Conservation (phyloP, 768 basidiomycete species). For the Ramaria sp. region DNA sequence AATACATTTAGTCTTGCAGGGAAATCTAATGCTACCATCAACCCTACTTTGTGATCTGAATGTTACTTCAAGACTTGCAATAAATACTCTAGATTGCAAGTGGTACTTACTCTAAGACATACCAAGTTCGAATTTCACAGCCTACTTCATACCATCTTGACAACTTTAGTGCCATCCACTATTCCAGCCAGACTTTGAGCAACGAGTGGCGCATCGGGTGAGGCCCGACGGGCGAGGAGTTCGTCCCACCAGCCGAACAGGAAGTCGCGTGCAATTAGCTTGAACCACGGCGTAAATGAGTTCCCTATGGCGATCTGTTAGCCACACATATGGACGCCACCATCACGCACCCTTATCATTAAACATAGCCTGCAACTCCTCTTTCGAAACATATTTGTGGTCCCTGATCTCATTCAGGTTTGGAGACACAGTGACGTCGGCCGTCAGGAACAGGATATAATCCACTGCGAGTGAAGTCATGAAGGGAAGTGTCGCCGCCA, state of each 20-base stretch:
- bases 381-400: constrained; percentile 83
- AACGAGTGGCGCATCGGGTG: constrained; percentile 15
- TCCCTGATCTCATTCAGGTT: constrained; percentile 90
- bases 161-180: constrained; percentile 62
- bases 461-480: constrained; percentile 54
- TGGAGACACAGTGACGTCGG: constrained; percentile 70
- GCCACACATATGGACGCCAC: background rate
- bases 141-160: constrained; percentile 44
- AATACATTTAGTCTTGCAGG: too few species aligned
- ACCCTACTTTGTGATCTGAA: too few species aligned
- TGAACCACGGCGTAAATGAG: constrained; percentile 98
- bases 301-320: constrained; percentile 38
- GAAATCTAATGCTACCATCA: too few species aligned
- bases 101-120: background rate
- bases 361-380: constrained; percentile 88
- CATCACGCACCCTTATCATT: constrained; percentile 48
- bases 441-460: constrained; percentile 92
- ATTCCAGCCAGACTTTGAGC: constrained; percentile 55
- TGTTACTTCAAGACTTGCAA: too few species aligned
- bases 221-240: constrained; percentile 46
- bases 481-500: background rate
- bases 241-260: constrained; percentile 99
- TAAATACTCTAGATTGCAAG: too few species aligned
- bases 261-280: constrained; percentile 92
- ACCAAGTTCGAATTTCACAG: background rate